Evolutionary conservation across 2,329 filamentous ascomycete genomes (phyloP), one percentile per base, ranked within the genome.

Genomic region (Pseudocercospora musae): DNA sequence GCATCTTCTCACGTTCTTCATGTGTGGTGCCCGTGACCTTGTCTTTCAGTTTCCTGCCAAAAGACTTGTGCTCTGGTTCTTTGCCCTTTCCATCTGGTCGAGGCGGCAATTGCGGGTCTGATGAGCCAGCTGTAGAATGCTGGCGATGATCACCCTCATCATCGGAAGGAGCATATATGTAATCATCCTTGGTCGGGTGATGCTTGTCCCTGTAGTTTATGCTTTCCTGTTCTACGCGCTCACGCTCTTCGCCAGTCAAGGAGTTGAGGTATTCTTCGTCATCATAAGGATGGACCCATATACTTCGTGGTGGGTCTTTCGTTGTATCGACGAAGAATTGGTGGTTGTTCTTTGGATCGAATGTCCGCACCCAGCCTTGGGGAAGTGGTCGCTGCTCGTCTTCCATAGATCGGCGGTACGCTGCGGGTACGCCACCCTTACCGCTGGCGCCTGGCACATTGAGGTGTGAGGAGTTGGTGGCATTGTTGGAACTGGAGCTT

Each of bases 321-420:
- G 69, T 80, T 1, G 84, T 87, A 73, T 87, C 82, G 69, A 87
- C 85, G 73, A 85, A 87, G 80, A 86, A 88, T 68, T 87, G 85
- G 69, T 87, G 85, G 18, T 80, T 71, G 11, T 77, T 78, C 57
- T 81, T 69, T 0, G 79, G 71, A 69, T 88, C 85, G 71, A 81
- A 87, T 62, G 81, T 78, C 2, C 85, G 77, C 1, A 86, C 75
- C 85, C 85, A 87, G 46, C 84, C 84, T 13, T 73, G 62, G 0
- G 85, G 85, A 0, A 87, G 77, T 1, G 80, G 77, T 4, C 85
- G 79, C 8, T 77, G 73, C 68, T 86, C 84, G 67, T 87, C 85
- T 76, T 87, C 85, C 84, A 87, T 87, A 23, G 79, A 82, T n/a
- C 84, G 79, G 11, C 85, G 80, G 33, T 75, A 74, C 10, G 78